phyloP scores from a whole-genome alignment of 345 rosid species.

The Euclidium syriacum region DNA sequence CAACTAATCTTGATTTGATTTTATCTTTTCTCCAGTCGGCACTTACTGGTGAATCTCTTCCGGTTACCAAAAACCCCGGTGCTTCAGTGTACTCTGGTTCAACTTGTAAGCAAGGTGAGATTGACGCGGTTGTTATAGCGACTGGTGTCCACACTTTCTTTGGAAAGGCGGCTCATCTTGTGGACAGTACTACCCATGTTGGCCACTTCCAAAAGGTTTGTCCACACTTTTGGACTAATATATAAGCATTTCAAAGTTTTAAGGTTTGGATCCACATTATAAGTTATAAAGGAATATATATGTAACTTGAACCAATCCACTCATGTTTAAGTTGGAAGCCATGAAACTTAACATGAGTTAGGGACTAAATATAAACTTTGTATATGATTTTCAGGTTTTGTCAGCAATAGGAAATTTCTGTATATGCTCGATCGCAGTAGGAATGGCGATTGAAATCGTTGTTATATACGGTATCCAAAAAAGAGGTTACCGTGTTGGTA shows the following conservation, averaged over 20 bases:
- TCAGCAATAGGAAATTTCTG: slow-evolving; percentile 92
- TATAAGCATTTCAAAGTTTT: background rate
- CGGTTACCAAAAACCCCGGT: slow-evolving; percentile 71
- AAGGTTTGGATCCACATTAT: no score
- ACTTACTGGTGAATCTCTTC: slow-evolving; percentile 55
- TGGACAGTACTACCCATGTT: slow-evolving; percentile 73
- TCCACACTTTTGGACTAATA: background rate
- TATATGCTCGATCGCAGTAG: slow-evolving; percentile 85
- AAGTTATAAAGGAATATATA: no score
- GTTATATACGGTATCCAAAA: slow-evolving; percentile 48
- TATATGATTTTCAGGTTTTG: slow-evolving; percentile 45
- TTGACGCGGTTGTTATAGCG: slow-evolving; percentile 86
- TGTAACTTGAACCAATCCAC: no score
- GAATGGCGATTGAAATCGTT: slow-evolving; percentile 66
- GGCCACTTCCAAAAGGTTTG: slow-evolving; percentile 90
- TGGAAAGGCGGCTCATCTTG: slow-evolving; percentile 94
- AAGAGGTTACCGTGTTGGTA: slow-evolving; percentile 54
- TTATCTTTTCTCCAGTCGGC: slow-evolving; percentile 37
- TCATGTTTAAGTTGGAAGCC: no score
- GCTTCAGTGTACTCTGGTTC: slow-evolving; percentile 83
- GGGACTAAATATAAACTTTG: background rate
- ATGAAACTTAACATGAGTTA: no score
- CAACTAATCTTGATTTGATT: slow-evolving; percentile 5
- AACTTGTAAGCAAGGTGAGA: slow-evolving; percentile 89
- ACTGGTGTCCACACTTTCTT: slow-evolving; percentile 94